Conservation (phyloP, 1,284 basidiomycete genomes). For the Sanghuangporus sanghuang region DNA sequence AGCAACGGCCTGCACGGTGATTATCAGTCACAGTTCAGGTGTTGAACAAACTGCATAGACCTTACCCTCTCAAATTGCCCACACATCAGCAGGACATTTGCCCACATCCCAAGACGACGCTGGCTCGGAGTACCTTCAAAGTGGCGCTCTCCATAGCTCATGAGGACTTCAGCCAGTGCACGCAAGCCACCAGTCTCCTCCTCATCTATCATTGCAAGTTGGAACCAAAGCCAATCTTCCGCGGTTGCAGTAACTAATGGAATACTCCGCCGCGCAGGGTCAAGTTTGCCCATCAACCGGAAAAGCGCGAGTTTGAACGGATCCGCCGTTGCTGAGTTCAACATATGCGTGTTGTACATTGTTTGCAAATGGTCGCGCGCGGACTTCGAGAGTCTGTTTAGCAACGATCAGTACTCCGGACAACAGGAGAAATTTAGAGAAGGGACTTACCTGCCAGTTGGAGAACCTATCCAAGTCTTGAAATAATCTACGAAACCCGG, state of each 20-base stretch:
- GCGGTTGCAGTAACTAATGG: conserved; percentile 85
- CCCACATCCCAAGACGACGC: conserved; percentile 68
- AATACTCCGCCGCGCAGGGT: conserved; percentile 78
- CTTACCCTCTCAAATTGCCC: conserved; percentile 91
- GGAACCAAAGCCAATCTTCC: conserved; percentile 99
- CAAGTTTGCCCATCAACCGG: conserved; percentile 92
- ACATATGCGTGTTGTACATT: conserved; percentile 90
- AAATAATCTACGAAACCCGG: conserved; percentile 82
- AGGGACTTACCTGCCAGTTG: conserved; percentile 61
- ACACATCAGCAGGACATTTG: conserved; percentile 85
- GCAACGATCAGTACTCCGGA: neutral
- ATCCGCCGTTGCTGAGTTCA: conserved; percentile 81
- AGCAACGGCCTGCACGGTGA: conserved; percentile 64
- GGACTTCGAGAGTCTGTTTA: conserved; percentile 62
- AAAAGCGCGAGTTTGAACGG: conserved; percentile 96
- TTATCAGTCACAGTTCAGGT: neutral
- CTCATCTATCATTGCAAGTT: conserved; percentile 83
- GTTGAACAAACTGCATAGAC: conserved; percentile 15
- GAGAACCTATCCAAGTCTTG: conserved; percentile 80
- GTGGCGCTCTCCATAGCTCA: conserved; percentile 87
- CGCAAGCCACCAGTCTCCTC: conserved; percentile 77
- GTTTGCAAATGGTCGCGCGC: conserved; percentile 83
- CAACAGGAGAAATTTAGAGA: conserved; percentile 1
- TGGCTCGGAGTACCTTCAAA: conserved; percentile 73
- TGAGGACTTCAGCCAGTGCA: conserved; percentile 74